Evolutionary conservation across 768 basidiomycete genomes (phyloP).

Genomic region (Podaxis sp.): DNA sequence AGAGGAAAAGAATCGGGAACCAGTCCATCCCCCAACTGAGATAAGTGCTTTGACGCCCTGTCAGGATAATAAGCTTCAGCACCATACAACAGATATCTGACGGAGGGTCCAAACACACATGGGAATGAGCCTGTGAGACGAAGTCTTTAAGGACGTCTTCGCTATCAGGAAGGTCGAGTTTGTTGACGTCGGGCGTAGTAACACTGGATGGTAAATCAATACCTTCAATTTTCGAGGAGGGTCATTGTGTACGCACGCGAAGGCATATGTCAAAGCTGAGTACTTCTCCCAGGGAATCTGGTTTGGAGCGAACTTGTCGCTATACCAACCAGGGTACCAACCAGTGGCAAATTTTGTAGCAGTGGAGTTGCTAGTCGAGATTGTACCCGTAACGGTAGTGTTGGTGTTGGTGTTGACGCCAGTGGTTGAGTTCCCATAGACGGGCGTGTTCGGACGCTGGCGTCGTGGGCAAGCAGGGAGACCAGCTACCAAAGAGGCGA

Average conservation of each 20-base stretch:
- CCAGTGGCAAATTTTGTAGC: slow-evolving; percentile 38
- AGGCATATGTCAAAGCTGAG: slow-evolving; percentile 66
- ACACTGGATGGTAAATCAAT: background rate
- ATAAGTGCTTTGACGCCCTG: slow-evolving; percentile 58
- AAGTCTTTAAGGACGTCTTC: slow-evolving; percentile 55
- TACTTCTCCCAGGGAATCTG: slow-evolving; percentile 68
- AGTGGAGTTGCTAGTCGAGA: background rate
- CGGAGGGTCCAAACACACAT: slow-evolving; percentile 30
- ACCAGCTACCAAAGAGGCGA: background rate
- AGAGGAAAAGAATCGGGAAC: slow-evolving; percentile 61
- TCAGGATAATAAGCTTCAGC: background rate
- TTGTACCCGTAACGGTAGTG: background rate
- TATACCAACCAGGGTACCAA: slow-evolving; percentile 73
- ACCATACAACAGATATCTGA: background rate
- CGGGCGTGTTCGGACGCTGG: background rate
- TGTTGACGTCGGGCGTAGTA: slow-evolving; percentile 27
- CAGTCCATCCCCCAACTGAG: slow-evolving; percentile 73
- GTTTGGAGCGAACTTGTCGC: slow-evolving; percentile 41
- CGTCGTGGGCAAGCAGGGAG: background rate
- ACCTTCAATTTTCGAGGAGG: background rate
- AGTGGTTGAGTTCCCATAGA: background rate
- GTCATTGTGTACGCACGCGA: slow-evolving; percentile 52
- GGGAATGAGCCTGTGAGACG: slow-evolving; percentile 44
- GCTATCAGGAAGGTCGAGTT: slow-evolving; percentile 39
- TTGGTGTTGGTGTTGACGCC: background rate